Evolutionary conservation across 169 alveolate species (phyloP).

Genomic region (Sarcocystis neurona): DNA sequence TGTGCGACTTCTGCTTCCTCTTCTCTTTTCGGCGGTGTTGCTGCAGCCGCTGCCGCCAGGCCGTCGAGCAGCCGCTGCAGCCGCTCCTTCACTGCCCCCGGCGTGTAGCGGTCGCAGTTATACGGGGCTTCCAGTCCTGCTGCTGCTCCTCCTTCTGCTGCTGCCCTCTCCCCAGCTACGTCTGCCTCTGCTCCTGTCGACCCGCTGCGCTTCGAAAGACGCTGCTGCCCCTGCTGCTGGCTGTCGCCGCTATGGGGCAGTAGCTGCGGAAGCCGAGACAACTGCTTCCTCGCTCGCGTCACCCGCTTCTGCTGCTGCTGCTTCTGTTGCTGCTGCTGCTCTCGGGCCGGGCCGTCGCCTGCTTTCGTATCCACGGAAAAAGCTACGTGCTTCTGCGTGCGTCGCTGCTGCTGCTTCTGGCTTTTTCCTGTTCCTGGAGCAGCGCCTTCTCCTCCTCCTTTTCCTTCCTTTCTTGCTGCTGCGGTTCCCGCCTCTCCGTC

Average conservation of each 20-base stretch:
- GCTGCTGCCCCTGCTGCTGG: no score
- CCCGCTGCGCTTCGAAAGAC: no score
- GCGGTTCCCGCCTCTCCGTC: neutral
- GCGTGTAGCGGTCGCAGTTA: neutral
- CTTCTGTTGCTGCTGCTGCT: neutral
- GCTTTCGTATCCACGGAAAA: neutral
- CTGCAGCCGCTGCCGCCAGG: neutral
- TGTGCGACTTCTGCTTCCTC: neutral
- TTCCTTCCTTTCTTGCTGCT: neutral
- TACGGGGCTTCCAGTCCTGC: neutral
- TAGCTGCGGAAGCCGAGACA: conserved; percentile 10
- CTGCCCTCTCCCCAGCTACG: no score
- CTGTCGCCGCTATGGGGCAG: neutral
- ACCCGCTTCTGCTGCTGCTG: neutral
- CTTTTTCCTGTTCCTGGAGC: neutral
- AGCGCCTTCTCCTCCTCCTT: neutral
- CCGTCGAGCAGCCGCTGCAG: conserved; percentile 1
- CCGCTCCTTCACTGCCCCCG: neutral
- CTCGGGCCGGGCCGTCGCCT: neutral
- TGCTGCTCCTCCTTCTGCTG: no score
- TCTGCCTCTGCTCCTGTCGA: no score
- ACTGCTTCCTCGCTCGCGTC: neutral
- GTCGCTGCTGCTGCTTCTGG: neutral
- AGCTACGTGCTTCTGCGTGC: conserved; percentile 1
- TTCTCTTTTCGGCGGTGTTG: neutral